Evolutionary conservation across 176 grass and related monocot species (phyloP).

Genomic region (Oryza nivara): DNA sequence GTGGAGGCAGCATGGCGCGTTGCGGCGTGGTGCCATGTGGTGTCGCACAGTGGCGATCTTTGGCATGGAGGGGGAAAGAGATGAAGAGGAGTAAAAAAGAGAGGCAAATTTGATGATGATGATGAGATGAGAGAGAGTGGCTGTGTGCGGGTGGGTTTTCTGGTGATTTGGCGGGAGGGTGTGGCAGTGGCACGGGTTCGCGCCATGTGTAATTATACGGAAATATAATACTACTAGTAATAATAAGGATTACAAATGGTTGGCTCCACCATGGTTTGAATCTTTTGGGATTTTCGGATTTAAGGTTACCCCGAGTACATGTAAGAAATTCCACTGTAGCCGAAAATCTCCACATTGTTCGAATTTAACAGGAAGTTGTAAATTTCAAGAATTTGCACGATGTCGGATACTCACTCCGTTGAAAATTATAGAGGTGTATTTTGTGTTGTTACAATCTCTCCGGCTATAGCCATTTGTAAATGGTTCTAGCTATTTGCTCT

Average conservation of each 20-base stretch:
- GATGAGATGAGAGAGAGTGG: too few species aligned
- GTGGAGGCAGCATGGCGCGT: constrained; percentile 26
- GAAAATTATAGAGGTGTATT: too few species aligned
- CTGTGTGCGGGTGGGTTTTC: neutral
- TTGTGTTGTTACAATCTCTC: too few species aligned
- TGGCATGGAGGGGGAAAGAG: constrained; percentile 21
- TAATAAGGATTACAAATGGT: too few species aligned
- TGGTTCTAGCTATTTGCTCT: too few species aligned
- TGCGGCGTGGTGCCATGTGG: neutral
- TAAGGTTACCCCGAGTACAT: too few species aligned
- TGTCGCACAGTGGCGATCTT: neutral
- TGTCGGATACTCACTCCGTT: neutral
- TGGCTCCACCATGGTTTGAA: too few species aligned
- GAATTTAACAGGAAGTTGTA: neutral
- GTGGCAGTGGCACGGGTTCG: neutral
- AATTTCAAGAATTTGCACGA: neutral
- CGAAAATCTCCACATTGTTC: too few species aligned
- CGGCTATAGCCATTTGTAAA: too few species aligned
- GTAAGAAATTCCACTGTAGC: too few species aligned
- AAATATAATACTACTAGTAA: too few species aligned
- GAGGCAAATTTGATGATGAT: neutral
- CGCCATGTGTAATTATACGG: neutral
- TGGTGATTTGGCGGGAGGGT: neutral
- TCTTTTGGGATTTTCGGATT: too few species aligned
- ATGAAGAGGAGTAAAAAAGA: neutral